phyloP scores from a whole-genome alignment of 192 early-diverging fungal species.

The Entomortierella chlamydospora region DNA sequence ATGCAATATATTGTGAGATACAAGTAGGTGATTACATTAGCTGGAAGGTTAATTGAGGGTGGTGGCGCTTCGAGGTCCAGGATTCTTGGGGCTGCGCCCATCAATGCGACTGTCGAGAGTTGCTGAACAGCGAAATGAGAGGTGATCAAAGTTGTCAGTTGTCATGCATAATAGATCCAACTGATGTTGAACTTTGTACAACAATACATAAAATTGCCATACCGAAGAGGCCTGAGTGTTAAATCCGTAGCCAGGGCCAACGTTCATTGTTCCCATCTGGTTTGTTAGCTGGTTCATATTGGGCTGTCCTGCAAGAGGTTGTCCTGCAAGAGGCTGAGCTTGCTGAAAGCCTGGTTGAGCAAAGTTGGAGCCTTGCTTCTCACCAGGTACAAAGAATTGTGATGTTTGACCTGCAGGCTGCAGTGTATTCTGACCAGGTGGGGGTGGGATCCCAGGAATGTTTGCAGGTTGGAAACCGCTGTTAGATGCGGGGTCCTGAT shows the following conservation, averaged over 20 bases:
- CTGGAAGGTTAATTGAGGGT: conserved; percentile 62
- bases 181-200: background rate
- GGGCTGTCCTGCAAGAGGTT: conserved; percentile 22
- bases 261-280: conserved; percentile 37
- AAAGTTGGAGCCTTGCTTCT: conserved; percentile 32
- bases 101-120: conserved; percentile 57
- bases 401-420: conserved; percentile 21
- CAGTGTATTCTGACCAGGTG: background rate
- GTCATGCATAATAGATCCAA: background rate
- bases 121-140: background rate
- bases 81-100: conserved; percentile 64
- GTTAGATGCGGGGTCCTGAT: conserved; percentile 40
- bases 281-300: conserved; percentile 15
- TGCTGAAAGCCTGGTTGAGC: conserved; percentile 34
- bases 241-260: conserved; percentile 17
- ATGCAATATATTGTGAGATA: background rate
- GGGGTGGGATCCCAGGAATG: conserved; percentile 4
- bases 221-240: conserved; percentile 11
- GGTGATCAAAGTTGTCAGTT: no score
- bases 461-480: conserved; percentile 46
- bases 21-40: conserved; percentile 31
- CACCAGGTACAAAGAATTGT: conserved; percentile 46
- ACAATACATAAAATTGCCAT: background rate
- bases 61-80: conserved; percentile 54
- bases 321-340: conserved; percentile 23